Evolutionary conservation across 108 stramenopile genomes (phyloP).

Genomic region (Cylindrotheca fusiformis): DNA sequence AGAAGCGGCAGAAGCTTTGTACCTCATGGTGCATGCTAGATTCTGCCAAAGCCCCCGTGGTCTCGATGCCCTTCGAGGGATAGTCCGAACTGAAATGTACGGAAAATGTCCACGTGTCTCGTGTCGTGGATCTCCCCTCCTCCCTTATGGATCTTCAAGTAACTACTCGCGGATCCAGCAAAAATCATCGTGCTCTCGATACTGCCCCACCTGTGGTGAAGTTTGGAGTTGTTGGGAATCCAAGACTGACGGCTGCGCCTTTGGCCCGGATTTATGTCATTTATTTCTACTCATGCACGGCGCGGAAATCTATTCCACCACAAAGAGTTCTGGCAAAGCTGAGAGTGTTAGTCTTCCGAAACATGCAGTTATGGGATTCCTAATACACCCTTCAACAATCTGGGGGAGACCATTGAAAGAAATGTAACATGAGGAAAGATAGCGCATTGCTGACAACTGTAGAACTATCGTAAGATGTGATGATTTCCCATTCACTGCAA

Average conservation of each 20-base stretch:
- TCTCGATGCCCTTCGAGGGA: conserved; percentile 43
- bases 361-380: conserved; percentile 37
- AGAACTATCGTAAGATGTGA: too few species aligned
- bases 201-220: conserved; percentile 35
- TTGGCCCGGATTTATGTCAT: conserved; percentile 52
- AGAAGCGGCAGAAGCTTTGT: conserved; percentile 48
- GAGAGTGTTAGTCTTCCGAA: neutral
- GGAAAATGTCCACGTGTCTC: conserved; percentile 45
- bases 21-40: conserved; percentile 47
- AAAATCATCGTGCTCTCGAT: conserved; percentile 21
- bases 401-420: conserved; percentile 29
- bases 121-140: conserved; percentile 42
- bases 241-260: conserved; percentile 54
- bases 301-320: conserved; percentile 24
- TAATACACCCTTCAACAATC: conserved; percentile 32
- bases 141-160: conserved; percentile 41
- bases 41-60: conserved; percentile 50
- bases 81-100: conserved; percentile 34
- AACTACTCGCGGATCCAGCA: conserved; percentile 12
- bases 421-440: too few species aligned
- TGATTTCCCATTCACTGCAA: too few species aligned
- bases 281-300: conserved; percentile 50
- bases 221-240: conserved; percentile 42
- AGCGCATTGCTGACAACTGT: too few species aligned
- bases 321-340: neutral